Conservation (phyloP, 352 stramenopile genomes). For the Phytopythium chamaehyphon region DNA sequence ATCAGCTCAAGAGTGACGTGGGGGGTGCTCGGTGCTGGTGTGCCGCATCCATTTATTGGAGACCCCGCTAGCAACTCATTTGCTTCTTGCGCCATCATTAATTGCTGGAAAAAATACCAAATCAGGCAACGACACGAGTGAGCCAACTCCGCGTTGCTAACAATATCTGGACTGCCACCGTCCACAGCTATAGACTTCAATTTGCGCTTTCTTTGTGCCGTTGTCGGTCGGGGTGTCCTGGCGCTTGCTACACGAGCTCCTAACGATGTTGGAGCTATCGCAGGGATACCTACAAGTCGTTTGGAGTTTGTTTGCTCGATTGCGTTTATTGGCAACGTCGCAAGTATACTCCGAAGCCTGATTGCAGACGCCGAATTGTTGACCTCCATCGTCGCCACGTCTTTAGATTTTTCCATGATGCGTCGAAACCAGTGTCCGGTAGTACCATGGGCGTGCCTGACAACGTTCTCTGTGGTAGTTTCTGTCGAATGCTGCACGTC, state of each 20-base stretch:
- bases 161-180: conserved; percentile 15
- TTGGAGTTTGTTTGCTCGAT: too few relatives aligned
- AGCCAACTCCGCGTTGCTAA: conserved; percentile 10
- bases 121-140: conserved; percentile 17
- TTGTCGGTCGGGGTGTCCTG: not conserved
- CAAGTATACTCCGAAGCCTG: too few relatives aligned
- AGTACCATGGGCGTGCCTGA: too few relatives aligned
- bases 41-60: conserved; percentile 11
- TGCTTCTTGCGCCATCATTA: conserved; percentile 47
- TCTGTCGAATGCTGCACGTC: too few relatives aligned
- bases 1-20: conserved; percentile 14
- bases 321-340: too few relatives aligned
- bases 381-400: too few relatives aligned
- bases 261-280: conserved; percentile 4
- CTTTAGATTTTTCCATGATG: too few relatives aligned
- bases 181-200: not conserved
- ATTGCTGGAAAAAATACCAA: conserved; percentile 55
- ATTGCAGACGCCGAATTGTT: too few relatives aligned
- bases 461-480: too few relatives aligned
- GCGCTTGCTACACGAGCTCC: not conserved
- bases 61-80: conserved; percentile 13
- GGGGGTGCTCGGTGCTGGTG: not conserved
- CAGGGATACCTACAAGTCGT: conserved; percentile 31
- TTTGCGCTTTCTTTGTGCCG: conserved; percentile 8
- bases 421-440: too few relatives aligned